Base-by-base conservation (phyloP, 2,329 filamentous ascomycete species). In the Rachicladosporium sp. region DNA sequence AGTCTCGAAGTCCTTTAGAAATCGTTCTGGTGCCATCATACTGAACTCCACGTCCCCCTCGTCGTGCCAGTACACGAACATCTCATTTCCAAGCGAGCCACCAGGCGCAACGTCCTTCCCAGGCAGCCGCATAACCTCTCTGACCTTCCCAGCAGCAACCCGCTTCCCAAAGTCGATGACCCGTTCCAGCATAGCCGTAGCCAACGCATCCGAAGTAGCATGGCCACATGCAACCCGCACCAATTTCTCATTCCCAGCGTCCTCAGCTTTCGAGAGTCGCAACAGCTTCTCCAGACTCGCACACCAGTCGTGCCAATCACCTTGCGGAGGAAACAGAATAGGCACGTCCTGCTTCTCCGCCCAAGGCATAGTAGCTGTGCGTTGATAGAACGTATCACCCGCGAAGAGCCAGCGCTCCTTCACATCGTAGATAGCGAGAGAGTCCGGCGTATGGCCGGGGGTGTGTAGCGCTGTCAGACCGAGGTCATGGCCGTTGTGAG, bases 391-490 rank as follows among this genome's bases (percentile, higher is more conserved):
- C 4, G 61, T 64, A 38, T 71, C 67, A 4, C 67, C 67, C 4
- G 68, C 62, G 38, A 62, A 70, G 0, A 70, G 48, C 34, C 60
- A 53, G 29, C 63, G 58, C 44, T 69, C 65, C 1, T 57, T 49
- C 7, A 57, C 49, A 36, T 70, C 67, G 46, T 65, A 70, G 49
- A 63, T 62, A 1, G 65, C 64, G 2, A 69, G 44, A 10, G 61
- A 58, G 43, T 69, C 65, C 0, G 65, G 67, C 0, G 65, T 68
- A 46, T 70, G 65, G 10, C 67, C 67, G 2, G 66, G 65, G 0
- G 64, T 63, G 12, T 69, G 63, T 6, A 68, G 51, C 19, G 69
- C 57, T n/a, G 56, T 59, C 21, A 70, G 54, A 1, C 55, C 53
- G 9, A 68, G 52, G 13, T 50, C 43, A 3, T 38, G 13, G 29